Evolutionary conservation across 306 rosid genomes (phyloP).

Genomic region (Pterocarpus santalinus): DNA sequence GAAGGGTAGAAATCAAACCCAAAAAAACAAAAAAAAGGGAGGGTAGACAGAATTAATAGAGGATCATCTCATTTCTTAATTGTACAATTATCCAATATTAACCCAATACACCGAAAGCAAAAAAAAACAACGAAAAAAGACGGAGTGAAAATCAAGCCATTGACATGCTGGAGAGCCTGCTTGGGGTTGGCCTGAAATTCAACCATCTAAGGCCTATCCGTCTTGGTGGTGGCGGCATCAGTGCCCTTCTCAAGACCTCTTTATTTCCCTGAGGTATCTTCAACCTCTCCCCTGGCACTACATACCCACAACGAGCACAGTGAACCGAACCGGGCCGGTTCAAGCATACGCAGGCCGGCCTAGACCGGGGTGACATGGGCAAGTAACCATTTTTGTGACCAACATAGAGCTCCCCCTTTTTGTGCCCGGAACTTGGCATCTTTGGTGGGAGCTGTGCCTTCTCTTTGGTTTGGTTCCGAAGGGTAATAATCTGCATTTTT

Average conservation of each 20-base stretch:
- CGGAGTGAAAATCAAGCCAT: constrained; percentile 52
- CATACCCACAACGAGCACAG: constrained; percentile 66
- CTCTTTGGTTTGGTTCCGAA: constrained; percentile 38
- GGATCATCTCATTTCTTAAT: neutral
- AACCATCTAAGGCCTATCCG: constrained; percentile 74
- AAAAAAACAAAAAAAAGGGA: neutral
- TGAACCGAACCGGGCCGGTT: constrained; percentile 62
- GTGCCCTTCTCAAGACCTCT: constrained; percentile 80
- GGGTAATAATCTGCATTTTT: constrained; percentile 51
- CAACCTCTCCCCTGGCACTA: constrained; percentile 57
- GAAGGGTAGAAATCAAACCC: too few relatives aligned
- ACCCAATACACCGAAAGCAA: neutral
- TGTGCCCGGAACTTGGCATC: neutral
- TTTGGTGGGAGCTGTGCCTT: constrained; percentile 37
- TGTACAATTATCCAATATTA: constrained; percentile 17
- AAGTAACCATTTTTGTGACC: constrained; percentile 40
- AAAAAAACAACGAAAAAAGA: neutral
- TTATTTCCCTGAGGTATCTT: constrained; percentile 63
- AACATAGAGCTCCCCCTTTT: constrained; percentile 8
- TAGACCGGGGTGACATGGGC: constrained; percentile 47
- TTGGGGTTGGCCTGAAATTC: constrained; percentile 88
- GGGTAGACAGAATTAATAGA: neutral
- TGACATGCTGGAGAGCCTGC: constrained; percentile 91
- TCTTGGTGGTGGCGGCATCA: constrained; percentile 62
- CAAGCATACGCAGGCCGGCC: constrained; percentile 60